Conservation (phyloP, 2,329 filamentous ascomycete species). For the Xylaria sp. region DNA sequence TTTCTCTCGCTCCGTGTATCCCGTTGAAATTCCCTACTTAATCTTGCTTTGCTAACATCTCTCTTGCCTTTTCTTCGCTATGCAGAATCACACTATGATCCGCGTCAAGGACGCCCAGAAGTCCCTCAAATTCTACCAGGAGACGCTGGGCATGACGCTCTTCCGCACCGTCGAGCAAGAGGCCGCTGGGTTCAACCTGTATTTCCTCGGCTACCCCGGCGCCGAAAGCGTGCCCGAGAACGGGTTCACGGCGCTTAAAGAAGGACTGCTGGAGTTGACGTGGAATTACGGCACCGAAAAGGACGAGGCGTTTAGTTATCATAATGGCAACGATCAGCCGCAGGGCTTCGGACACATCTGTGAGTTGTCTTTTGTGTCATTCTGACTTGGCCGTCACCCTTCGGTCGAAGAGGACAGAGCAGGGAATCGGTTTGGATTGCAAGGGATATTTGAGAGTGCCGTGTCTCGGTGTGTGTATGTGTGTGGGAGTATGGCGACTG, state of each 20-base stretch:
- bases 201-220: conserved; percentile 84
- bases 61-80: not conserved
- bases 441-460: not conserved
- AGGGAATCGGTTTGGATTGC: no score
- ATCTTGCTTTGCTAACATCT: not conserved
- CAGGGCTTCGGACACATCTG: conserved; percentile 96
- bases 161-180: conserved; percentile 74
- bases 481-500: not conserved
- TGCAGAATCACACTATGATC: conserved; percentile 88
- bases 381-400: no score
- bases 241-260: conserved; percentile 67
- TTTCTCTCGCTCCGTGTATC: not conserved
- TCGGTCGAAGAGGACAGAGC: no score
- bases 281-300: conserved; percentile 88
- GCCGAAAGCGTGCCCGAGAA: conserved; percentile 59
- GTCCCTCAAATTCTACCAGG: conserved; percentile 81
- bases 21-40: not conserved
- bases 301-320: conserved; percentile 82
- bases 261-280: conserved; percentile 89
- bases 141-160: conserved; percentile 86
- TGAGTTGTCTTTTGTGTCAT: no score
- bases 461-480: no score
- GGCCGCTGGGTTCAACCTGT: conserved; percentile 81
- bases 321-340: conserved; percentile 88
- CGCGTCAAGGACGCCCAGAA: conserved; percentile 83